Conservation (phyloP, 768 basidiomycete species). For the Mycena kentingensis region DNA sequence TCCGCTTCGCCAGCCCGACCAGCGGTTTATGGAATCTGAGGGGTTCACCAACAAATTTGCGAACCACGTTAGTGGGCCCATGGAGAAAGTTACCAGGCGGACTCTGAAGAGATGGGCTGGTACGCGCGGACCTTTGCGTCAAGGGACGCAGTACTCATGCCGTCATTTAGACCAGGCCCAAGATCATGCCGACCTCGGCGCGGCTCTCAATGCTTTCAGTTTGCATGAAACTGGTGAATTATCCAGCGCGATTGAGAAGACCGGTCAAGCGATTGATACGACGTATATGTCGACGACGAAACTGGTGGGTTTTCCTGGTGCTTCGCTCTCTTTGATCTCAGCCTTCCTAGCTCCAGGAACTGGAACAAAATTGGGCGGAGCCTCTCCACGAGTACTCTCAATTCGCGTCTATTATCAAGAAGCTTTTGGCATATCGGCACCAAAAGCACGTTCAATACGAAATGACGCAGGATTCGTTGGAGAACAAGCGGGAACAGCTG, state of each 20-base stretch:
- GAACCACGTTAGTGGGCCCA: conserved; percentile 83
- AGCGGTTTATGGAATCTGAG: conserved; percentile 94
- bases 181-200: conserved; percentile 90
- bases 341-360: conserved; percentile 74
- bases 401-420: conserved; percentile 93
- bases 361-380: conserved; percentile 94
- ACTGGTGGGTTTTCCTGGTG: conserved; percentile 55
- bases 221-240: conserved; percentile 77
- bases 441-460: conserved; percentile 98
- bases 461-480: conserved; percentile 91
- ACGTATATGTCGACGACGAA: conserved; percentile 92
- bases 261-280: conserved; percentile 93
- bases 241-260: conserved; percentile 89
- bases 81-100: conserved; percentile 96
- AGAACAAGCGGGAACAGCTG: conserved; percentile 78
- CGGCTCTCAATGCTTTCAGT: conserved; percentile 90
- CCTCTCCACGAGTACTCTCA: conserved; percentile 95
- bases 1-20: conserved; percentile 90
- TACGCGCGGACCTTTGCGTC: conserved; percentile 35
- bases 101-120: conserved; percentile 95
- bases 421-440: conserved; percentile 90
- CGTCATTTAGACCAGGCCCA: conserved; percentile 65
- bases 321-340: conserved; percentile 6
- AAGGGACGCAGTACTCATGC: conserved; percentile 9
- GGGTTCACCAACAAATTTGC: conserved; percentile 95